These are phyloP conservation scores for Viscum album DNA, from an alignment of 177 flowering plant species.

Conservation along the genomic window DNA sequence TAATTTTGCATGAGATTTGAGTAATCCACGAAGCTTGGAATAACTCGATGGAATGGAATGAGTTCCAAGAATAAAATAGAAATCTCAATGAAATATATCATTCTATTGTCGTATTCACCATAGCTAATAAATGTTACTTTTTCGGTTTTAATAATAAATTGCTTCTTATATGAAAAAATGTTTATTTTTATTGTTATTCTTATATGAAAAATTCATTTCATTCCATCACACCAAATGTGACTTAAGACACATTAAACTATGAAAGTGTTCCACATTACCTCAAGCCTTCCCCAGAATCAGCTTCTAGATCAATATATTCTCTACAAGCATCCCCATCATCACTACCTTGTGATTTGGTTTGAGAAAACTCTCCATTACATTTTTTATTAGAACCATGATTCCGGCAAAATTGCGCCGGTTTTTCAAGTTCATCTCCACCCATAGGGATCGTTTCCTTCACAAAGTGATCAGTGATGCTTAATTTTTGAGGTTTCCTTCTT, in stretches of 20 bases:
- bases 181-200: too few species aligned
- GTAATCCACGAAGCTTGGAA: background rate
- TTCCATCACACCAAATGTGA: too few species aligned
- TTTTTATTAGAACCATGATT: slow-evolving; percentile 12
- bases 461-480: slow-evolving; percentile 13
- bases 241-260: background rate
- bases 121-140: too few species aligned
- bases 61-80: too few species aligned
- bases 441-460: slow-evolving; percentile 17
- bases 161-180: too few species aligned
- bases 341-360: slow-evolving; percentile 13
- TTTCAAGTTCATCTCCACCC: slow-evolving; percentile 9
- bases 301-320: slow-evolving; percentile 14
- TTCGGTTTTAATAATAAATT: too few species aligned
- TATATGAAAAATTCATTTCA: too few species aligned
- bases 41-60: too few species aligned
- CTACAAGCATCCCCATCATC: slow-evolving; percentile 13
- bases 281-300: background rate
- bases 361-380: slow-evolving; percentile 16
- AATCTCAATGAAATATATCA: too few species aligned
- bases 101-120: too few species aligned
- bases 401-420: slow-evolving; percentile 13
- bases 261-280: background rate
- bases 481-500: slow-evolving; percentile 23
- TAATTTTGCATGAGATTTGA: background rate